Conservation (phyloP, 2,329 filamentous ascomycete species). For the Shiraia bambusicola region DNA sequence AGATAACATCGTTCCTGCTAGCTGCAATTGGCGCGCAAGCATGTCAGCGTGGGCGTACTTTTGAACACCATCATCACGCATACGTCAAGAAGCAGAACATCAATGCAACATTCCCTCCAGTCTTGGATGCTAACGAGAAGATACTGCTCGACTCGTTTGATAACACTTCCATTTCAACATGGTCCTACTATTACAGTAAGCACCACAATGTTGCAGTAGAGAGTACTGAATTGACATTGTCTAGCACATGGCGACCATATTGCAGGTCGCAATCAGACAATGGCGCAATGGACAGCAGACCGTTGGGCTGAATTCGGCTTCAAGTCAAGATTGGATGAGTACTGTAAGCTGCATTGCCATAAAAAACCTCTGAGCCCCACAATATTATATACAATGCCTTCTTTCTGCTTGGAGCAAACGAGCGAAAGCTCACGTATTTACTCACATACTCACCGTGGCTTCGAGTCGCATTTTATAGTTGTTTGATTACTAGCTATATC, state of each 20-base stretch:
- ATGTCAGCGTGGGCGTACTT: conserved; percentile 36
- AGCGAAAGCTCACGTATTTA: no score
- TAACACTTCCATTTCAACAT: conserved; percentile 42
- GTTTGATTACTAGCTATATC: no score
- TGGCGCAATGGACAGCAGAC: conserved; percentile 46
- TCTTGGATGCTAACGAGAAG: conserved; percentile 40
- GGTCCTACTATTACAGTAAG: conserved; percentile 44
- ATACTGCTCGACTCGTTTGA: conserved; percentile 47
- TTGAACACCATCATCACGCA: conserved; percentile 22
- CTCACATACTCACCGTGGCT: neutral
- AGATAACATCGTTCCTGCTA: conserved; percentile 23
- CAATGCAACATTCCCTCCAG: conserved; percentile 34
- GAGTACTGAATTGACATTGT: conserved; percentile 9
- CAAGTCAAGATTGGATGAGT: conserved; percentile 41
- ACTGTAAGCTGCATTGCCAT: conserved; percentile 22
- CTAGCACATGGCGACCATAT: conserved; percentile 38
- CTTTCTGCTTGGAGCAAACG: no score
- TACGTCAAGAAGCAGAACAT: conserved; percentile 31
- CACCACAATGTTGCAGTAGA: neutral
- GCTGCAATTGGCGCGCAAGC: conserved; percentile 36
- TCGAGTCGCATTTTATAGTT: no score
- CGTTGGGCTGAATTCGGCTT: conserved; percentile 41
- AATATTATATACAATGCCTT: neutral
- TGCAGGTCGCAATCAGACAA: conserved; percentile 38
- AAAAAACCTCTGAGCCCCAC: neutral